A percentile compares a stretch with the other conserved stretches of the same genome.
Evolutionary conservation across 2,329 filamentous ascomycete genomes (phyloP).

Genomic region (Aspergillus neotritici): DNA sequence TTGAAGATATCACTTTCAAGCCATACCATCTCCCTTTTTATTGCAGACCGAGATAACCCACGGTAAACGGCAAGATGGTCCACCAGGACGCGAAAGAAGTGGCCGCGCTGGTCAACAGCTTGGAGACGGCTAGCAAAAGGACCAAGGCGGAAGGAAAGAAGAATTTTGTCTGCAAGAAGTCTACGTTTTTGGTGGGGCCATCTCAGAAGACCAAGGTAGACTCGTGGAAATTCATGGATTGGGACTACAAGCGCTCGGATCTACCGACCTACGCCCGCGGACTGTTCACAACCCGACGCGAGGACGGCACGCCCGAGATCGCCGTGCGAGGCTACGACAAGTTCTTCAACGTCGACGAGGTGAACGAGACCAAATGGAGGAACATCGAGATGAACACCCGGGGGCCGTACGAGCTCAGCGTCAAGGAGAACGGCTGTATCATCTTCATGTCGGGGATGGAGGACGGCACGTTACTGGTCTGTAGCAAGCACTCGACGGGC

Average conservation of each 20-base stretch:
- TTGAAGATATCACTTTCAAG: not conserved
- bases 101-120: slow-evolving; percentile 56
- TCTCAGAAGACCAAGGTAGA: slow-evolving; percentile 64
- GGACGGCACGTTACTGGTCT: slow-evolving; percentile 86
- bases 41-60: not conserved
- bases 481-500: slow-evolving; percentile 97
- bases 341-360: slow-evolving; percentile 92
- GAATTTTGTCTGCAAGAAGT: slow-evolving; percentile 70
- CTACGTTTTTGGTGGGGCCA: slow-evolving; percentile 65
- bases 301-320: slow-evolving; percentile 66
- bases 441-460: slow-evolving; percentile 93
- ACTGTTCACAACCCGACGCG: slow-evolving; percentile 76
- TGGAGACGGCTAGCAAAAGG: slow-evolving; percentile 51
- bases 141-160: slow-evolving; percentile 48
- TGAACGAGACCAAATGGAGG: slow-evolving; percentile 72
- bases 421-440: slow-evolving; percentile 99
- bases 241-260: slow-evolving; percentile 84
- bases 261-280: slow-evolving; percentile 91
- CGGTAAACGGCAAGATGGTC: slow-evolving; percentile 44
- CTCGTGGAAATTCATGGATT: slow-evolving; percentile 91
- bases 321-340: slow-evolving; percentile 92
- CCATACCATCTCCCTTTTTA: not conserved
- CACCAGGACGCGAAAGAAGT: slow-evolving; percentile 66
- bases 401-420: slow-evolving; percentile 88
- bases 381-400: slow-evolving; percentile 69